phyloP scores from a whole-genome alignment of 176 grass and related monocot species.

The Ensete glaucum region DNA sequence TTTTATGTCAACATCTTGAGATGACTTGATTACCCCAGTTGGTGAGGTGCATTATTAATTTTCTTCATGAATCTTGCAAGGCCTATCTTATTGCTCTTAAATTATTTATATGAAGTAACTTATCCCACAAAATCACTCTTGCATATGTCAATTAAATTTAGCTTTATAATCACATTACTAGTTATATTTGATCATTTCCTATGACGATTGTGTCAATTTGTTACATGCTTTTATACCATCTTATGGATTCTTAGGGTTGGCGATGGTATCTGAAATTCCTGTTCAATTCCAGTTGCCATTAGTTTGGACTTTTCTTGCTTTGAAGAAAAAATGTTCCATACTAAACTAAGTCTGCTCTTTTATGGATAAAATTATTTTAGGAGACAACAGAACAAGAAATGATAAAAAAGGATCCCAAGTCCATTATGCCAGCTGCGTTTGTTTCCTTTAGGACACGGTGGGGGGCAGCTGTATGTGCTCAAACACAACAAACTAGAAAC shows the following conservation, averaged over 20 bases:
- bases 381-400: not conserved
- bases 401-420: slow-evolving; percentile 9
- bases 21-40: no score
- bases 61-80: no score
- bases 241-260: not conserved
- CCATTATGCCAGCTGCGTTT: slow-evolving; percentile 13
- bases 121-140: not conserved
- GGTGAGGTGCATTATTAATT: no score
- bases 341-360: not conserved
- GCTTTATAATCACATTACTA: not conserved
- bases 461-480: slow-evolving; percentile 20
- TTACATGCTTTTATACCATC: not conserved
- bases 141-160: not conserved
- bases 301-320: not conserved
- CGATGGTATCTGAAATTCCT: not conserved
- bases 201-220: not conserved
- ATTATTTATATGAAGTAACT: not conserved
- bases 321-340: not conserved
- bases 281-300: not conserved
- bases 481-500: slow-evolving; percentile 18
- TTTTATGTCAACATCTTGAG: no score
- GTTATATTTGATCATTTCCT: not conserved
- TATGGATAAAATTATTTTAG: not conserved
- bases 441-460: slow-evolving; percentile 15
- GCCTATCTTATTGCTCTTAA: not conserved